Evolutionary conservation across 2,329 filamentous ascomycete genomes (phyloP), one percentile per base, ranked within the genome.

Genomic region (Venturia aucupariae): DNA sequence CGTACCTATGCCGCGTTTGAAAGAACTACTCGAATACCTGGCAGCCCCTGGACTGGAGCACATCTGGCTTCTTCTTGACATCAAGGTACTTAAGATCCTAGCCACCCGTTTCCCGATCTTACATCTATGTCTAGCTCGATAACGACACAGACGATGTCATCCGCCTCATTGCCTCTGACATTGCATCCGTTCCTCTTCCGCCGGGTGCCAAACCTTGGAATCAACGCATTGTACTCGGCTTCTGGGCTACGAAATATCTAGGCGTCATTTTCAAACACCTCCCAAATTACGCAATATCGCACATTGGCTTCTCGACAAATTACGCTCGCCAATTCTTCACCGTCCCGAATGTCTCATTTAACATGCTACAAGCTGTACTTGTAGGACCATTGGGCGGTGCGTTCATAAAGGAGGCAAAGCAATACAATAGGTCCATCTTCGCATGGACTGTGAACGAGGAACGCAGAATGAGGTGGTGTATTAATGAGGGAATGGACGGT

Each of bases 401-500:
- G 13, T 94, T 97, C 76, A 75, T 92, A 19, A 78, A 79, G 15
- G 82, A 87, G 64, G 83, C 85, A 32, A 81, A 81, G 66, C 73
- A 77, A 60, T 77, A 79, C 1, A 77, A 80, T 19, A 82, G 88
- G 27, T 81, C 83, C 4, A 78, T 97, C 4, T 87, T 88, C 70
- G 83, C 86, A 0, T 97, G 93, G 93, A 97, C 92, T 0, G 89
- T 96, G 61, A 96, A 97, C 72, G 83, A 88, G 17, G 82, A 84
- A 67, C 79, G 81, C 61, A 84, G 86, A 75, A 97, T 97, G 92
- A 82, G 86, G 69, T 96, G 91, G 90, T 83, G 85, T 67, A 84
- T 96, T 41, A 75, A 80, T 35, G 77, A 83, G 51, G 73, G 75
- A 3, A 77, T 96, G 0, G 90, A 96, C 69, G 92, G 90, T 0